Base-by-base conservation (phyloP, 495 filamentous ascomycete species). In the Talaromyces proteolyticus region DNA sequence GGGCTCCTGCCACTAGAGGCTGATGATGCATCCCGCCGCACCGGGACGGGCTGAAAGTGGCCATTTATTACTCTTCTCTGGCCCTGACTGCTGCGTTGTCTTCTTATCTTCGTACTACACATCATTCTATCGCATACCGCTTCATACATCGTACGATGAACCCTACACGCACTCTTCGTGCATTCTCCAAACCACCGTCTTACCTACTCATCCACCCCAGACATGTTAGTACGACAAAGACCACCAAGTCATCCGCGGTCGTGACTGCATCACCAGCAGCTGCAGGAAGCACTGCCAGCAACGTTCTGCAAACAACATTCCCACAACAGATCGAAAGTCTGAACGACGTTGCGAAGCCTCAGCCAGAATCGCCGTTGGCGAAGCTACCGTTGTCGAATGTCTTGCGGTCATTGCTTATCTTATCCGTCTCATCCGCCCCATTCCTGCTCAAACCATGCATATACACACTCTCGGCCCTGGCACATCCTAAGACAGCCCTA, bases 351-450 rank as follows among this genome's bases (percentile, higher is more conserved):
- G 1, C 29, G 29, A 34, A 34, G 29, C 29, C 29, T 14, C 8
- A 47, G 4, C 25, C 18, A 22, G 14, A 47, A 10, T 64, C 82
- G 4, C 82, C 87, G 3, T 66, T 95, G 22, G 79, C 86, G 3
- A 75, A 87, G 40, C 76, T 97, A 26, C 88, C 92, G 3, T 68
- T 89, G 0, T 78, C 77, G 14, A 82, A 75, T 19, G 74, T 97
- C 42, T 65, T 96, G 39, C 86, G 92, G 21, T 91, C 89, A 7
- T 73, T 91, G 52, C 72, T 88, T 50, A 86, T 90, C 12, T 86
- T 87, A 12, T 81, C 81, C 18, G 74, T 96, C 48, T 95, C 91
- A 0, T 89, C 87, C 7, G 92, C 88, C 1, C 77, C 82, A 0
- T 51, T 85, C 17, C 77, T 95, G 5, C 76, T 96, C 20, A 72